These are phyloP conservation scores for Nigrospora sphaerica DNA, from an alignment of 2,329 filamentous ascomycete species.

Conservation along the genomic window DNA sequence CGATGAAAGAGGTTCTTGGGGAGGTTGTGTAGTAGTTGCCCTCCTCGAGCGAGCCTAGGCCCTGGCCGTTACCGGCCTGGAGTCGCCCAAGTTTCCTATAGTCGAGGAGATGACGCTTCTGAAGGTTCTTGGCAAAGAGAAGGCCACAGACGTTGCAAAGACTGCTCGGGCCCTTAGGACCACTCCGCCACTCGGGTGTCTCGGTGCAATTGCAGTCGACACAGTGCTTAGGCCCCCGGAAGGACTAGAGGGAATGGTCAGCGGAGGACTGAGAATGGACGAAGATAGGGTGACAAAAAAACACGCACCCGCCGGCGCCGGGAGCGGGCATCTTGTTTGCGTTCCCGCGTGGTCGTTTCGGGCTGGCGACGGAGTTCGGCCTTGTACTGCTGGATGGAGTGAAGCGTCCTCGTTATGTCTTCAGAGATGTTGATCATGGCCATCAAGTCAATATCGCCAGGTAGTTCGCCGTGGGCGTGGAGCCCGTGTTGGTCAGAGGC, in stretches of 20 bases:
- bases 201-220: neutral
- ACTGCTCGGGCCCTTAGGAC: neutral
- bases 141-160: slow-evolving; percentile 1
- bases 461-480: neutral
- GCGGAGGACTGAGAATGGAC: too few relatives aligned
- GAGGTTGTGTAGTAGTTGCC: too few relatives aligned
- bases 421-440: slow-evolving; percentile 1
- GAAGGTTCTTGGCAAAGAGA: neutral
- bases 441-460: neutral
- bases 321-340: too few relatives aligned
- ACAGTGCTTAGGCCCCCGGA: neutral
- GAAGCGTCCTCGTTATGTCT: neutral
- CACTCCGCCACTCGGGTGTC: neutral
- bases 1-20: too few relatives aligned
- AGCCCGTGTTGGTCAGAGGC: neutral
- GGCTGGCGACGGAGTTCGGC: too few relatives aligned
- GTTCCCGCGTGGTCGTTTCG: too few relatives aligned
- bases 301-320: too few relatives aligned
- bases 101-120: neutral
- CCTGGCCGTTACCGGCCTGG: too few relatives aligned
- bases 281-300: too few relatives aligned
- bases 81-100: too few relatives aligned
- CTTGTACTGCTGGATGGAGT: neutral
- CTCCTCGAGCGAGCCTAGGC: too few relatives aligned
- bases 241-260: too few relatives aligned